Conservation (phyloP, 345 rosid species). For the Aegle marmelos region DNA sequence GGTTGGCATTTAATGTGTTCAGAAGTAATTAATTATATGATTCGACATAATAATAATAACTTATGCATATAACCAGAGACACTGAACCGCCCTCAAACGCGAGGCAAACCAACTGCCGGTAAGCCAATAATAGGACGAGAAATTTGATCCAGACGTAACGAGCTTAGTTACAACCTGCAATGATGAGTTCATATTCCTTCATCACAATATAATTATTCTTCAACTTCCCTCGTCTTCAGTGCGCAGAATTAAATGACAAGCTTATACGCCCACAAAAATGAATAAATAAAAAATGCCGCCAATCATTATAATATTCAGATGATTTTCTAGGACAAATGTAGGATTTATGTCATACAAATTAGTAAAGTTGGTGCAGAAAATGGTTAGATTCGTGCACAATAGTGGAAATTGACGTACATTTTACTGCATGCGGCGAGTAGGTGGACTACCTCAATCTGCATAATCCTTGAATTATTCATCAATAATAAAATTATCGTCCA, state of each 20-base stretch:
- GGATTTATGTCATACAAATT: neutral
- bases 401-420: neutral
- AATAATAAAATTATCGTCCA: no score
- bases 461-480: no score
- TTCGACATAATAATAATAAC: neutral
- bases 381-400: no score
- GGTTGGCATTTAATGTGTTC: neutral
- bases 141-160: neutral
- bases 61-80: neutral
- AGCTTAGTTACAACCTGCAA: neutral
- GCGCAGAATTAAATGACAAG: neutral
- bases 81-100: neutral
- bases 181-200: no score
- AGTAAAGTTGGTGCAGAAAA: neutral
- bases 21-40: neutral
- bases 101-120: neutral
- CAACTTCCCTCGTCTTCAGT: neutral
- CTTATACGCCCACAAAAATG: neutral
- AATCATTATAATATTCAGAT: no score
- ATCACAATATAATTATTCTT: no score
- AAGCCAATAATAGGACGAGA: neutral
- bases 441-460: no score
- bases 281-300: neutral
- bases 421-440: no score
- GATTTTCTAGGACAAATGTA: neutral